Evolutionary conservation across 2,329 filamentous ascomycete species (phyloP).

Genomic region (Neophaeococcomyces aloes): DNA sequence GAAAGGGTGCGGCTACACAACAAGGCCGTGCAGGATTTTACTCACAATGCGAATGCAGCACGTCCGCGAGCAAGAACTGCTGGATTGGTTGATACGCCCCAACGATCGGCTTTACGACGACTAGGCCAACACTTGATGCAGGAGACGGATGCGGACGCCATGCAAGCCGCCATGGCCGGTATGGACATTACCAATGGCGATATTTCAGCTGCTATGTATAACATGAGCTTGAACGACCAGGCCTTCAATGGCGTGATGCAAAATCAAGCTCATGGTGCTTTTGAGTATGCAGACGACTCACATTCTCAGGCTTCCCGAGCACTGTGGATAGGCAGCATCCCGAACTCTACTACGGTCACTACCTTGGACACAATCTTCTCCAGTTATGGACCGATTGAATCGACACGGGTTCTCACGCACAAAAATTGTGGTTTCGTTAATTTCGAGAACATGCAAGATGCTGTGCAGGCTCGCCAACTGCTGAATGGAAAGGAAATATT

Average conservation of each 20-base stretch:
- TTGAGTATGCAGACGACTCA: constrained; percentile 63
- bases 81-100: constrained; percentile 71
- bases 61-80: constrained; percentile 84
- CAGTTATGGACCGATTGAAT: constrained; percentile 81
- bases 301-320: constrained; percentile 77
- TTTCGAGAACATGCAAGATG: constrained; percentile 83
- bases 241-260: constrained; percentile 2
- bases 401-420: constrained; percentile 85
- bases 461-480: constrained; percentile 72
- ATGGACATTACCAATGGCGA: constrained; percentile 11
- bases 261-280: constrained; percentile 24
- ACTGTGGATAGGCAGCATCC: constrained; percentile 94
- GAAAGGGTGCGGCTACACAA: constrained; percentile 79
- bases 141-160: constrained; percentile 8
- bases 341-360: constrained; percentile 89
- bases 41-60: constrained; percentile 67
- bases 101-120: constrained; percentile 54
- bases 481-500: constrained; percentile 98
- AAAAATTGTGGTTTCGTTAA: constrained; percentile 99
- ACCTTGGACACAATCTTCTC: constrained; percentile 93
- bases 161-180: constrained; percentile 8
- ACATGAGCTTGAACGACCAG: constrained; percentile 15
- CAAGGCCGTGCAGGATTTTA: constrained; percentile 83
- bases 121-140: constrained; percentile 56
- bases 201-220: constrained; percentile 16